phyloP scores from a whole-genome alignment of 306 rosid species.

The Elaeagnus macrophylla region DNA sequence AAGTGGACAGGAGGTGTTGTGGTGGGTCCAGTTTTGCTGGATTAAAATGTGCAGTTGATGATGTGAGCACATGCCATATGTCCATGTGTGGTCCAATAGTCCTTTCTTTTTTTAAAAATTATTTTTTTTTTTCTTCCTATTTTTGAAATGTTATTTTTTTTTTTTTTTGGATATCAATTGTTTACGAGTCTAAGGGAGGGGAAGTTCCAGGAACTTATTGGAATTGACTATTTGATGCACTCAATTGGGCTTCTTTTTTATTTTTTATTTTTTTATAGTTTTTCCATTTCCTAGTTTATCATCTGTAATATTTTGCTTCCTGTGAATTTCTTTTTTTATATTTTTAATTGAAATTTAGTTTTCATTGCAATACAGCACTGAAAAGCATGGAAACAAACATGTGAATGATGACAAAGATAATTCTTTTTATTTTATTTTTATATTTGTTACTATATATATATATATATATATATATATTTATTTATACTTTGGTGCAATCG shows the following conservation, averaged over 20 bases:
- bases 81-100: slow-evolving; percentile 25
- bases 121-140: not conserved
- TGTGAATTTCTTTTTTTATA: no score
- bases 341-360: no score
- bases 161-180: slow-evolving; percentile 36
- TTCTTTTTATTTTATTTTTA: no score
- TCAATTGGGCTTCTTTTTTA: slow-evolving; percentile 15
- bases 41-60: slow-evolving; percentile 9
- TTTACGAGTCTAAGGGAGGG: slow-evolving; percentile 21
- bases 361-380: no score
- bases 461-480: no score
- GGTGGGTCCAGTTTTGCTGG: slow-evolving; percentile 19
- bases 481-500: no score
- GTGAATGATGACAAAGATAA: no score
- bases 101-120: not conserved
- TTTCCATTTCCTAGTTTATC: not conserved
- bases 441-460: no score
- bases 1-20: slow-evolving; percentile 28
- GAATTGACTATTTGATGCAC: slow-evolving; percentile 37
- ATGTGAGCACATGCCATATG: not conserved
- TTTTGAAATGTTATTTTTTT: slow-evolving; percentile 50
- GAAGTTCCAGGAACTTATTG: slow-evolving; percentile 37
- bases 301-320: no score
- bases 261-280: not conserved
- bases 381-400: no score